Base-by-base conservation (phyloP, 192 early-diverging fungal species). In the Linnemannia elongata region DNA sequence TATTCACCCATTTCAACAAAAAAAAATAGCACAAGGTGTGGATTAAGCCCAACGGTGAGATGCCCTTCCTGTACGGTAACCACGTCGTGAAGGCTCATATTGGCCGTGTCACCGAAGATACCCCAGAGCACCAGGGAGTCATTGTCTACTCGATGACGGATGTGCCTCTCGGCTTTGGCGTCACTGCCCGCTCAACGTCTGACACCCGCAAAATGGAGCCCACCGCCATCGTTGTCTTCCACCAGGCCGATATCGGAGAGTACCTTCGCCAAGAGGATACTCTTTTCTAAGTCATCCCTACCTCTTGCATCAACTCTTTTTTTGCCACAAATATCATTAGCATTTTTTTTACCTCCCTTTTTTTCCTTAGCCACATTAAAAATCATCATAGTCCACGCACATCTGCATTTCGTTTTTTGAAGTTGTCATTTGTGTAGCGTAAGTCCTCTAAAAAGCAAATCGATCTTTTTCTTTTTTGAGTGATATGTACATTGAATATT, bases 41-140 rank as follows among this genome's bases (percentile, higher is more conserved):
- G 98, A 95, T 99, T 70, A 99, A 99, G 89, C 97, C 99, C 54
- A 98, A 96, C 85, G 99, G 99, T 72, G 99, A 99, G 90, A 99
- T 98, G 98, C 96, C 97, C 15, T 99, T 97, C 91, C 80, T 99
- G 78, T 99, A 99, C 83, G 98, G 99, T 18, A 99, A 99, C 93
- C 95, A 99, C 86, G 93, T 99, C 57, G 93, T 98, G 74, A 99
- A 98, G 89, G 99, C 98, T 15, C 98, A 99, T 85, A 90, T 99
- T 78, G 97, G 98, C 27, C 91, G 98, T 63, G 97, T 99, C 74
- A 98, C 98, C 12, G 98, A 99, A 85, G 98, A 99, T 89, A 98
- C 97, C 36, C 98, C 98, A 41, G 97, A 99, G 88, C 97, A 99
- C 89, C 97, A 98, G 87, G 98, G 98, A 82, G 97, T 98, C 9